These are phyloP conservation scores for Teunomyces atbi DNA, from an alignment of 805 yeast genomes.

Conservation along the genomic window DNA sequence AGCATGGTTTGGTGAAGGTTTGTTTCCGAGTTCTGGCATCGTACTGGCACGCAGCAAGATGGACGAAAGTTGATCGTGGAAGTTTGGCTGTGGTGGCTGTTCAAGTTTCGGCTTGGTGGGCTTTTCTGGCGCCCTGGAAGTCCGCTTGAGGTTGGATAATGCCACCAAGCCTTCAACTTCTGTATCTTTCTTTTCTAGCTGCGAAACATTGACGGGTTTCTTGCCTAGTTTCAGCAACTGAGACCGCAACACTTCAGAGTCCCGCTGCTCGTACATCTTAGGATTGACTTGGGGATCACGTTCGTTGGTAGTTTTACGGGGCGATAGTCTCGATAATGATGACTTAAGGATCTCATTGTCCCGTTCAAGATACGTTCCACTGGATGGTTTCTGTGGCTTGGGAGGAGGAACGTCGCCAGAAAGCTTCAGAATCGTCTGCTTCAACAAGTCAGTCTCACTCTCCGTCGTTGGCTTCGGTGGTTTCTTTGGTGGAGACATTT, in stretches of 20 bases:
- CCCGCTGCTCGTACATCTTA: constrained; percentile 22
- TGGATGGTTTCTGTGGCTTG: constrained; percentile 13
- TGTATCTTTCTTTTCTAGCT: constrained; percentile 8
- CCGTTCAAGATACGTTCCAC: constrained; percentile 12
- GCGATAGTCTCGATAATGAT: constrained; percentile 14
- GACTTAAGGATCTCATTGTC: constrained; percentile 18
- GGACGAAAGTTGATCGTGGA: constrained; percentile 24
- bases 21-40: constrained; percentile 17
- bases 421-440: constrained; percentile 10
- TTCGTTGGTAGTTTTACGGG: constrained; percentile 7
- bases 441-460: constrained; percentile 16
- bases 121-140: constrained; percentile 8
- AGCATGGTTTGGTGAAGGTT: not conserved
- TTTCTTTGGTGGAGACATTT: constrained; percentile 9
- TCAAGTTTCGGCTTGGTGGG: not conserved
- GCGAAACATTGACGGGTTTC: constrained; percentile 3
- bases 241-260: constrained; percentile 20
- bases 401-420: constrained; percentile 7
- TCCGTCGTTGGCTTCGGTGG: constrained; percentile 12
- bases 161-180: constrained; percentile 17
- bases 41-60: constrained; percentile 30
- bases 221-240: constrained; percentile 25
- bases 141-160: constrained; percentile 15
- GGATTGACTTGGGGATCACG: constrained; percentile 7
- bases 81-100: not conserved